These are phyloP conservation scores for Penicillium sp. DNA, from an alignment of 2,329 filamentous ascomycete species.

Conservation along the genomic window DNA sequence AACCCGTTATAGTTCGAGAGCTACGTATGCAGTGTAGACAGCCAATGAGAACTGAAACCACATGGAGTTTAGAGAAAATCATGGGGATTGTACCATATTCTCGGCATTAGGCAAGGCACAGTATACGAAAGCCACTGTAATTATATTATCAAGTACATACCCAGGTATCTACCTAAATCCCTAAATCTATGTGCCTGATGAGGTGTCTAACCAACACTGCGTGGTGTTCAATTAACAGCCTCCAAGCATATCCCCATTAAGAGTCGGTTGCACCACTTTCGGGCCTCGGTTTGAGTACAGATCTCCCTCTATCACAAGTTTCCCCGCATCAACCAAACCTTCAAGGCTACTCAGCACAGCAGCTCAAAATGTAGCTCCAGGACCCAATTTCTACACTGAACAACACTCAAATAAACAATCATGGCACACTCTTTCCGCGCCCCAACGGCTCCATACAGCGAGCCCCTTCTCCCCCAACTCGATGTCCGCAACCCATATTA, in stretches of 20 bases:
- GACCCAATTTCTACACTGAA: not conserved
- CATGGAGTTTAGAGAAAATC: too few species aligned
- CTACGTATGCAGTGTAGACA: too few species aligned
- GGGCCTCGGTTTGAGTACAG: slow-evolving; percentile 18
- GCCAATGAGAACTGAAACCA: too few species aligned
- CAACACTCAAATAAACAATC: not conserved
- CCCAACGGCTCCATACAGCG: slow-evolving; percentile 40
- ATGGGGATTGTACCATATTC: too few species aligned
- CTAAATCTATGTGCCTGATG: too few species aligned
- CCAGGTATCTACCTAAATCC: too few species aligned
- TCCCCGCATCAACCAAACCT: not conserved
- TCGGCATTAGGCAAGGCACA: too few species aligned
- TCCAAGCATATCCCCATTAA: not conserved
- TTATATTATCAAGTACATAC: too few species aligned
- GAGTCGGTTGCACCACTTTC: not conserved
- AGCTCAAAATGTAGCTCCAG: not conserved
- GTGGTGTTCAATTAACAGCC: not conserved
- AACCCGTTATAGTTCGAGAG: too few species aligned
- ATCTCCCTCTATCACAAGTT: slow-evolving; percentile 5
- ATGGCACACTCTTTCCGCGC: slow-evolving; percentile 22
- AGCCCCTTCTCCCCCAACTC: slow-evolving; percentile 50
- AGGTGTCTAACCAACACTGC: too few species aligned
- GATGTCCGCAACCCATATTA: slow-evolving; percentile 56
- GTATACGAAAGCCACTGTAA: too few species aligned
- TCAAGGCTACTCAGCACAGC: not conserved